phyloP scores from a whole-genome alignment of 768 basidiomycete species.

The Amanita jacksonii region DNA sequence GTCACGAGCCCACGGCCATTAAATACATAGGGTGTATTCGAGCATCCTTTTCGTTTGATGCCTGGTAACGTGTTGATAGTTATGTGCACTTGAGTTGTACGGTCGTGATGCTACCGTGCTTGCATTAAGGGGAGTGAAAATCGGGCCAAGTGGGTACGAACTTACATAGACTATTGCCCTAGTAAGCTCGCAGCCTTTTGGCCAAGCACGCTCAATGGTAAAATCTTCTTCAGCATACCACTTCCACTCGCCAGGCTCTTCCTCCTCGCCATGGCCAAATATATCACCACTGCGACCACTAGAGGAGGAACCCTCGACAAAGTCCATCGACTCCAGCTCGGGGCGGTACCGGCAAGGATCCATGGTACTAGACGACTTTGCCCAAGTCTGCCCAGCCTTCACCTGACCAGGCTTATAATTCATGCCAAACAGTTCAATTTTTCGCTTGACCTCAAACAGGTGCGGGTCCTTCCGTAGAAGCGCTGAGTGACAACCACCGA shows the following conservation, averaged over 20 bases:
- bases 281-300: conserved; percentile 24
- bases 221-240: conserved; percentile 69
- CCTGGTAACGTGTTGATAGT: conserved; percentile 47
- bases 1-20: conserved; percentile 36
- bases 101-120: conserved; percentile 39
- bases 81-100: conserved; percentile 48
- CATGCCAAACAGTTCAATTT: conserved; percentile 29
- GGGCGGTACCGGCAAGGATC: conserved; percentile 42
- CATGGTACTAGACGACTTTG: conserved; percentile 40
- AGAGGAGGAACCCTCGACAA: conserved; percentile 28
- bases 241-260: conserved; percentile 40
- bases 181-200: conserved; percentile 29
- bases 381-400: conserved; percentile 35
- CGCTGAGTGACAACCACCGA: conserved; percentile 24
- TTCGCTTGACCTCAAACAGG: conserved; percentile 50
- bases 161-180: conserved; percentile 59
- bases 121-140: conserved; percentile 4
- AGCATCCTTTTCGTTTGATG: conserved; percentile 42
- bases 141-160: conserved; percentile 8
- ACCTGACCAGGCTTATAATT: conserved; percentile 44
- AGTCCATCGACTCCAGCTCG: conserved; percentile 20
- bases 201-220: conserved; percentile 51
- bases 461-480: conserved; percentile 28
- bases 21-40: conserved; percentile 58
- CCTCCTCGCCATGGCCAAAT: conserved; percentile 17